Percentiles rank a stretch among this genome's conserved stretches.
Conservation (phyloP, 768 basidiomycete species). For the Boletus rubropictus region DNA sequence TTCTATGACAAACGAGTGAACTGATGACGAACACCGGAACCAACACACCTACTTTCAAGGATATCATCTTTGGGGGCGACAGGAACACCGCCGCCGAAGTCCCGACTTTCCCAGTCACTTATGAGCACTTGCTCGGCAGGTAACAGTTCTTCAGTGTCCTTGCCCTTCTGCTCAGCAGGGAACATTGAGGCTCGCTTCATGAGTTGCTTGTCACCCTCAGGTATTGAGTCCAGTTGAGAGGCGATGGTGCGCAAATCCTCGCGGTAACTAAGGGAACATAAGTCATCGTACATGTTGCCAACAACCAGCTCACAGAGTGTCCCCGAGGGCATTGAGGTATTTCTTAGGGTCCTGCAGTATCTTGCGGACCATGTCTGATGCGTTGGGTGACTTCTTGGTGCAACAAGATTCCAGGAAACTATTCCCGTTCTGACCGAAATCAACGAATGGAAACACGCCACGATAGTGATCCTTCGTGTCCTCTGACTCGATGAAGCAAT, state of each 20-base stretch:
- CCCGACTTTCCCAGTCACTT: slow-evolving; percentile 9
- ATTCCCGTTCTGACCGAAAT: slow-evolving; percentile 12
- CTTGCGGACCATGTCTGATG: slow-evolving; percentile 8
- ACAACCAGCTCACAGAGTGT: slow-evolving; percentile 1
- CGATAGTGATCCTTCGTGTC: slow-evolving; percentile 7
- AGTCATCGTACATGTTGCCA: not conserved
- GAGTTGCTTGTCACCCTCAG: slow-evolving; percentile 3
- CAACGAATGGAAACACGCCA: slow-evolving; percentile 9
- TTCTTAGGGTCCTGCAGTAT: slow-evolving; percentile 5
- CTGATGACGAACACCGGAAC: not conserved
- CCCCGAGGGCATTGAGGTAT: slow-evolving; percentile 1
- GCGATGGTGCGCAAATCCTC: slow-evolving; percentile 13
- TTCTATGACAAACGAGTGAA: not conserved
- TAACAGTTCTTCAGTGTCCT: not conserved
- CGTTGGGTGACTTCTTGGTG: slow-evolving; percentile 12
- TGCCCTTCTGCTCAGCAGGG: not conserved
- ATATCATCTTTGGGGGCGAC: slow-evolving; percentile 5
- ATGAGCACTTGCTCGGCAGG: slow-evolving; percentile 9
- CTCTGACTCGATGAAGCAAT: slow-evolving; percentile 10
- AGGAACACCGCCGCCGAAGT: slow-evolving; percentile 6
- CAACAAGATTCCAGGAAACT: slow-evolving; percentile 11
- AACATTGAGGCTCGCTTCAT: slow-evolving; percentile 12
- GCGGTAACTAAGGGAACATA: slow-evolving; percentile 4
- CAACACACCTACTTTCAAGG: slow-evolving; percentile 8
- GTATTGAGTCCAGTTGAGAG: slow-evolving; percentile 8